These are phyloP conservation scores for Paramecium biaurelia DNA, from an alignment of 73 alveolate genomes.

Conservation along the genomic window DNA sequence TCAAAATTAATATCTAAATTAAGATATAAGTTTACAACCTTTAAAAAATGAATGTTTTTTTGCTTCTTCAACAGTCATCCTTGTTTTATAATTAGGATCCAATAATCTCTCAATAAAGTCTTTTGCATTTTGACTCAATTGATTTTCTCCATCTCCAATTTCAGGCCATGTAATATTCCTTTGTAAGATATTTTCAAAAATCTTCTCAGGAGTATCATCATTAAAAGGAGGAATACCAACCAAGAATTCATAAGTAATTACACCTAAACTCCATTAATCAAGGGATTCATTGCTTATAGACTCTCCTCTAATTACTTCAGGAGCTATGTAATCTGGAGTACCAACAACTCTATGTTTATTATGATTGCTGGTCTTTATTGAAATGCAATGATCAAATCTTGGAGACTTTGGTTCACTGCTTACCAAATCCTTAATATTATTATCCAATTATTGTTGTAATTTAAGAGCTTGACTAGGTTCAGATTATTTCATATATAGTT, in stretches of 20 bases:
- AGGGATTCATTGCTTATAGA: conserved; percentile 74
- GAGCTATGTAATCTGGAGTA: conserved; percentile 95
- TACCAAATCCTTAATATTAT: conserved; percentile 36
- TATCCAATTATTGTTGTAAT: conserved; percentile 40
- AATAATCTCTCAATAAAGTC: conserved; percentile 86
- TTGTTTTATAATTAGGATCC: conserved; percentile 70
- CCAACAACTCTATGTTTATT: conserved; percentile 82
- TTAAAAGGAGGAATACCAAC: conserved; percentile 92
- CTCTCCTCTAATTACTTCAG: conserved; percentile 89
- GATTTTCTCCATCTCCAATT: conserved; percentile 70
- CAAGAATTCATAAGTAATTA: conserved; percentile 85
- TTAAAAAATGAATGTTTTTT: conserved; percentile 86
- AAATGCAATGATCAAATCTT: conserved; percentile 52
- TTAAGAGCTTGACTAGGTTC: conserved; percentile 29
- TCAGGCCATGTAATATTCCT: conserved; percentile 62
- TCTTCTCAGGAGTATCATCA: conserved; percentile 71
- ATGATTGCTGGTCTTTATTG: neutral
- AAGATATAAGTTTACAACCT: conserved; percentile 52
- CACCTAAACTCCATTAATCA: conserved; percentile 96
- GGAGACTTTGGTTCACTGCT: neutral
- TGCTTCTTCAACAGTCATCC: conserved; percentile 84
- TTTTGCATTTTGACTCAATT: conserved; percentile 80
- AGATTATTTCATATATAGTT: conserved; percentile 32
- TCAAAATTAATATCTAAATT: conserved; percentile 67
- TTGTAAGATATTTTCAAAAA: conserved; percentile 68